phyloP scores from a whole-genome alignment of 805 yeast genomes.

The Yarrowia keelungensis region DNA sequence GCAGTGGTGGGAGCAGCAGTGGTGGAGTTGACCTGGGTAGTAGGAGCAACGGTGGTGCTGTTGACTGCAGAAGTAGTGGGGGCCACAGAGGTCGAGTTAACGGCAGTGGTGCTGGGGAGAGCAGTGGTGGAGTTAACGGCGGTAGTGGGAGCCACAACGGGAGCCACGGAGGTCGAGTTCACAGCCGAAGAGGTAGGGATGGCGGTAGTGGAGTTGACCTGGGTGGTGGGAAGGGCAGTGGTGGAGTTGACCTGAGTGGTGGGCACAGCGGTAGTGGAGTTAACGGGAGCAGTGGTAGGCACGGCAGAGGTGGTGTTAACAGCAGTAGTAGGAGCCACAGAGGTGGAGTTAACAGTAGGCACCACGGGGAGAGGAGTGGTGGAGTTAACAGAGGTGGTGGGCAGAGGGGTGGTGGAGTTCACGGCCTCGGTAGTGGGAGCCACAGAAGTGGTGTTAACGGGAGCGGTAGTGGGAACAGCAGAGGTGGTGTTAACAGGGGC shows the following conservation, averaged over 20 bases:
- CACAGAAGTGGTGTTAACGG: not conserved
- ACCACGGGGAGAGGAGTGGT: conserved; percentile 1
- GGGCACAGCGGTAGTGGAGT: too few relatives aligned
- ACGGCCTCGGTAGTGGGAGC: not conserved
- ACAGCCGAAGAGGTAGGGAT: not conserved
- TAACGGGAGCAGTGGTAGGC: conserved; percentile 1
- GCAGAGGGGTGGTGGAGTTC: not conserved
- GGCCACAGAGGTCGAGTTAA: not conserved
- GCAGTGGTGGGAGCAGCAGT: conserved; percentile 2
- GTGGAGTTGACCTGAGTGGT: not conserved
- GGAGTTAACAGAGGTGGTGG: conserved; percentile 5
- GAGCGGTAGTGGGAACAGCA: not conserved
- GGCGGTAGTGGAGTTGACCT: conserved; percentile 13
- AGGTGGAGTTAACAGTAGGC: not conserved
- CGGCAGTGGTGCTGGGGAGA: not conserved
- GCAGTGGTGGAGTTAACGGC: not conserved
- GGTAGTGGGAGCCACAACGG: not conserved
- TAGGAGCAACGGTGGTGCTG: not conserved
- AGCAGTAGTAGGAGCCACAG: conserved; percentile 4
- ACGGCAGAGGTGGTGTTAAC: not conserved
- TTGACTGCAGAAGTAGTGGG: not conserved
- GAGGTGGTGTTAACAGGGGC: not conserved
- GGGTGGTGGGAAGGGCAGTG: conserved; percentile 3
- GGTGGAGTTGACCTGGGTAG: not conserved
- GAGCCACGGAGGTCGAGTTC: not conserved